Percentiles rank a stretch among this genome's conserved stretches.
Conservation (phyloP, 2,329 filamentous ascomycete genomes). For the Trichophaea hybrida region DNA sequence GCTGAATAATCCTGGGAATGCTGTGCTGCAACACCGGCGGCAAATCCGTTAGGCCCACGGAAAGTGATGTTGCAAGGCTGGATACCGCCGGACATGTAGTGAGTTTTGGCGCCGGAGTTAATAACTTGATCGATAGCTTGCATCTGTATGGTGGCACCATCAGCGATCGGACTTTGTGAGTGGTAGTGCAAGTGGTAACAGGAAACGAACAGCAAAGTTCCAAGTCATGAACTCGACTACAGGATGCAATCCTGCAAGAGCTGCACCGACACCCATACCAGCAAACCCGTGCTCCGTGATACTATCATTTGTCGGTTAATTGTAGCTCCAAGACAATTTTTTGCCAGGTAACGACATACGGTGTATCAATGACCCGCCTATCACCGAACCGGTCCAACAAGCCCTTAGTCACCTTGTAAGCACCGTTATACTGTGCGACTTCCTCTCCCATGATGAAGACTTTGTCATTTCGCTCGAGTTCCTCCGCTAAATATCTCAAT, state of each 20-base stretch:
- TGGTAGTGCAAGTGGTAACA: neutral
- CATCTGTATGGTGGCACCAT: conserved; percentile 41
- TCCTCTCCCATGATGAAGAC: conserved; percentile 95
- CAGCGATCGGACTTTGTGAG: conserved; percentile 6
- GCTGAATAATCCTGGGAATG: conserved; percentile 95
- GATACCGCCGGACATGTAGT: conserved; percentile 99
- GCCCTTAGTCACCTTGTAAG: conserved; percentile 99
- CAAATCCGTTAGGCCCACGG: conserved; percentile 97
- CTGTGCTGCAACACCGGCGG: conserved; percentile 85
- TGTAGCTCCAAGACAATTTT: neutral
- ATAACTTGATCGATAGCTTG: conserved; percentile 99
- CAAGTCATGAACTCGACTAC: conserved; percentile 98
- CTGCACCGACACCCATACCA: conserved; percentile 87
- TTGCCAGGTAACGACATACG: conserved; percentile 33
- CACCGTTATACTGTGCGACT: conserved; percentile 98
- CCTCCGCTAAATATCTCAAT: conserved; percentile 17
- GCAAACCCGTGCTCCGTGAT: conserved; percentile 95
- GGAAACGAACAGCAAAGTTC: conserved; percentile 29
- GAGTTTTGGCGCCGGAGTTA: conserved; percentile 97
- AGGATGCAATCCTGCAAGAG: conserved; percentile 83
- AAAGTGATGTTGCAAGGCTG: conserved; percentile 99
- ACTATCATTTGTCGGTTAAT: conserved; percentile 1
- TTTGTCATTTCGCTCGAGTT: conserved; percentile 76
- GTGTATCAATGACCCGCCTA: conserved; percentile 84
- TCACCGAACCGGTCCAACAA: conserved; percentile 93